A percentile compares a stretch with the other conserved stretches of the same genome.
These are phyloP conservation scores for Solanum chmielewskii DNA, from an alignment of 257 asterid genomes.

Conservation along the genomic window DNA sequence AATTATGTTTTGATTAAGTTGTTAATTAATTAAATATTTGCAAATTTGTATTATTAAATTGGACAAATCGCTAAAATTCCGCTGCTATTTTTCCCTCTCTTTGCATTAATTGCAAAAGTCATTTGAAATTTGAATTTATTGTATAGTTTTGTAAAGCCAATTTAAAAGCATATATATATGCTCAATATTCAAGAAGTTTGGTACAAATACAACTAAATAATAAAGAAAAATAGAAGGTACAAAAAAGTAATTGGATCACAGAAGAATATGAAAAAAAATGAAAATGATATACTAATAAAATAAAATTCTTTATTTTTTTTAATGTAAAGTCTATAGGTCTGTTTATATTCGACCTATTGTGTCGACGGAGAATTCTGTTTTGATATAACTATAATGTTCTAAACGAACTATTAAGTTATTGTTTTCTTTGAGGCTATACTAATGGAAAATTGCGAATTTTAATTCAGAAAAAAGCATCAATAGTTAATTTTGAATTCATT, in stretches of 20 bases:
- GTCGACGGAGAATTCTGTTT: background rate
- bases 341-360: too few species aligned
- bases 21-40: constrained; percentile 5
- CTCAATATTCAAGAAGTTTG: background rate
- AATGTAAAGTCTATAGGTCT: too few species aligned
- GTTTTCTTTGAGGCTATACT: too few species aligned
- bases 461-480: background rate
- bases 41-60: background rate
- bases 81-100: background rate
- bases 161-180: background rate
- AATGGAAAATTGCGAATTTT: background rate
- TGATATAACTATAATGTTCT: too few species aligned
- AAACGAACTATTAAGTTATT: too few species aligned
- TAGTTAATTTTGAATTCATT: background rate
- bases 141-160: background rate
- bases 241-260: background rate
- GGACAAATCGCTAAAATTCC: background rate
- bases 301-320: too few species aligned
- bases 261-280: background rate
- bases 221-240: background rate
- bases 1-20: background rate
- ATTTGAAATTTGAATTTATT: background rate
- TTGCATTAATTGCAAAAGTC: background rate
- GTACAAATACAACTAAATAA: background rate
- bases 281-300: too few species aligned